Percentiles rank a stretch among this genome's conserved stretches.
Conservation (phyloP, 1,284 basidiomycete species). For the Pyrrhoderma noxium region DNA sequence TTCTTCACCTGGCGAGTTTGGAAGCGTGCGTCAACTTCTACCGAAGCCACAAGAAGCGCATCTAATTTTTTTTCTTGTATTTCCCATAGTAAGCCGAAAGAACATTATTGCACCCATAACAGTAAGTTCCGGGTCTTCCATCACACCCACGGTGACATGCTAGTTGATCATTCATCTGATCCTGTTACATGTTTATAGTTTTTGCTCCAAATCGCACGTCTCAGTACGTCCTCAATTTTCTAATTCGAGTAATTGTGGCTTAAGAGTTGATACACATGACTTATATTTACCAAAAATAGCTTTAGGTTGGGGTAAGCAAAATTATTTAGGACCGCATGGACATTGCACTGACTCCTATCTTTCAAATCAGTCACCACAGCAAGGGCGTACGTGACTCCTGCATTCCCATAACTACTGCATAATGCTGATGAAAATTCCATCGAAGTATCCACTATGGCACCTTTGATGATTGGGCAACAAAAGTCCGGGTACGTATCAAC, state of each 20-base stretch:
- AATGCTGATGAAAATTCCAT: background rate
- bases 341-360: background rate
- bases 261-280: background rate
- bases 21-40: conserved; percentile 8
- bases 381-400: conserved; percentile 8
- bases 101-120: conserved; percentile 9
- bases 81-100: conserved; percentile 9
- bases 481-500: conserved; percentile 11
- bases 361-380: conserved; percentile 10
- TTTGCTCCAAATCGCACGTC: conserved; percentile 3
- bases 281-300: background rate
- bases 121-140: too few relatives aligned
- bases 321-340: background rate
- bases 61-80: background rate
- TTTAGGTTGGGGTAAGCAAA: conserved; percentile 16
- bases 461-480: conserved; percentile 10
- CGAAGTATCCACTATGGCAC: conserved; percentile 14
- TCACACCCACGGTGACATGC: too few relatives aligned
- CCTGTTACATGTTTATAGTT: too few relatives aligned
- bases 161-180: too few relatives aligned
- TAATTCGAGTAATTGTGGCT: background rate
- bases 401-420: background rate
- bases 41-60: background rate
- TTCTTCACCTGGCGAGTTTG: conserved; percentile 16
- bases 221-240: conserved; percentile 2